These are phyloP conservation scores for Cladosporium sphaerospermum DNA, from an alignment of 2,329 filamentous ascomycete species.

Conservation along the genomic window DNA sequence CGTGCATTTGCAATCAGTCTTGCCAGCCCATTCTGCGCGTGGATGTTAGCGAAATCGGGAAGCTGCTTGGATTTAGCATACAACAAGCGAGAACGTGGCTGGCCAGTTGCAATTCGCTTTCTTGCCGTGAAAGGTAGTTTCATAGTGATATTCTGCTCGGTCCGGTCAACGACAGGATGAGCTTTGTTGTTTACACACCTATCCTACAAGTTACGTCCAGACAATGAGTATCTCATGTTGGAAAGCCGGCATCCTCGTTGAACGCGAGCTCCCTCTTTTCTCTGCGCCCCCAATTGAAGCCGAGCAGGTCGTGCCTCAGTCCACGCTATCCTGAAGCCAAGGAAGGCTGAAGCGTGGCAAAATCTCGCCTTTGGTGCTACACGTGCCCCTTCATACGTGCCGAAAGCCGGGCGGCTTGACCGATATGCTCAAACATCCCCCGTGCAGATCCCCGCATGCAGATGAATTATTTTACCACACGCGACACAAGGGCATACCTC, in stretches of 20 bases:
- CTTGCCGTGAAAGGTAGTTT: too few species aligned
- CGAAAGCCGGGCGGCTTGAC: background rate
- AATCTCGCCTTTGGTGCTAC: background rate
- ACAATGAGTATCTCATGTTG: background rate
- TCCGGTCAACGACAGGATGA: too few species aligned
- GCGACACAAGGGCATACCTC: constrained; percentile 73
- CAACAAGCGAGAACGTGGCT: too few species aligned
- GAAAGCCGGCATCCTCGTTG: background rate
- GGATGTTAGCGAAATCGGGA: too few species aligned
- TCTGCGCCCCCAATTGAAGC: background rate
- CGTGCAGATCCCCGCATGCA: background rate
- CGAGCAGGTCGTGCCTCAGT: background rate
- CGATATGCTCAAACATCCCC: background rate
- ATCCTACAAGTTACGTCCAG: background rate
- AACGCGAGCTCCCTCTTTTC: background rate
- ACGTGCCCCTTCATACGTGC: background rate
- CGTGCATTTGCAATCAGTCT: too few species aligned
- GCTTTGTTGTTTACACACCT: background rate
- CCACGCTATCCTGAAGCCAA: background rate
- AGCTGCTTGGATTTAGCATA: too few species aligned
- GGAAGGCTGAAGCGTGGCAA: background rate
- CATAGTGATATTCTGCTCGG: too few species aligned
- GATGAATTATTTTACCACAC: constrained; percentile 39
- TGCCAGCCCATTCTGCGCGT: too few species aligned
- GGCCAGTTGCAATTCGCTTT: too few species aligned